Evolutionary conservation across 805 yeast genomes (phyloP).

Genomic region (Yamadazyma insecticola): DNA sequence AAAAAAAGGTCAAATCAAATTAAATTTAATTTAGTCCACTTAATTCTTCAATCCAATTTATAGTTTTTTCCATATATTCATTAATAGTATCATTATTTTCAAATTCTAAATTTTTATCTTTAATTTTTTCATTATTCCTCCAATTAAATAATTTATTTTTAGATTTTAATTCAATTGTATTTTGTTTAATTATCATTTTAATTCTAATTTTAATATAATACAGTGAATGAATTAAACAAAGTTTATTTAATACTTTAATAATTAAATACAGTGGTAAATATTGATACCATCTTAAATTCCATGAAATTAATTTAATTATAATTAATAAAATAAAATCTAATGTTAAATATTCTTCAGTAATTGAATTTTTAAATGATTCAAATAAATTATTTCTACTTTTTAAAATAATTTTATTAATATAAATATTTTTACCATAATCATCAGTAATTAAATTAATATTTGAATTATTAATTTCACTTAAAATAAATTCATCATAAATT

Average conservation of each 20-base stretch:
- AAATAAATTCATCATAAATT: constrained; percentile 39
- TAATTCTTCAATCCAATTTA: constrained; percentile 25
- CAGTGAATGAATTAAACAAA: constrained; percentile 39
- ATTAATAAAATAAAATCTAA: constrained; percentile 30
- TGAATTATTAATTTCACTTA: constrained; percentile 30
- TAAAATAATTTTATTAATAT: constrained; percentile 31
- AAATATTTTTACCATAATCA: constrained; percentile 21
- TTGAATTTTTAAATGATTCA: constrained; percentile 8
- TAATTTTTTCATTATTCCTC: not conserved
- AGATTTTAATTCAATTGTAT: constrained; percentile 13
- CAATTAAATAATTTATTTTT: not conserved
- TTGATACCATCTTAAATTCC: constrained; percentile 64
- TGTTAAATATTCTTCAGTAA: constrained; percentile 21
- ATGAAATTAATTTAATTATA: constrained; percentile 50
- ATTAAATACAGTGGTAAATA: constrained; percentile 42
- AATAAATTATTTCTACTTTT: constrained; percentile 20
- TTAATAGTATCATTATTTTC: constrained; percentile 27
- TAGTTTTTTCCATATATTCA: constrained; percentile 24
- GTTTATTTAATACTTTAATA: constrained; percentile 39
- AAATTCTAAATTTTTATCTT: too few species aligned
- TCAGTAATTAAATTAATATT: constrained; percentile 27
- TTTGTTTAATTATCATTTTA: constrained; percentile 33
- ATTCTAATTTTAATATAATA: constrained; percentile 35
- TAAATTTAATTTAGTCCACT: not conserved
- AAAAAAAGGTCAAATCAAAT: constrained; percentile 1